phyloP scores from a whole-genome alignment of 2,329 filamentous ascomycete species.

The Penicillium sp. region DNA sequence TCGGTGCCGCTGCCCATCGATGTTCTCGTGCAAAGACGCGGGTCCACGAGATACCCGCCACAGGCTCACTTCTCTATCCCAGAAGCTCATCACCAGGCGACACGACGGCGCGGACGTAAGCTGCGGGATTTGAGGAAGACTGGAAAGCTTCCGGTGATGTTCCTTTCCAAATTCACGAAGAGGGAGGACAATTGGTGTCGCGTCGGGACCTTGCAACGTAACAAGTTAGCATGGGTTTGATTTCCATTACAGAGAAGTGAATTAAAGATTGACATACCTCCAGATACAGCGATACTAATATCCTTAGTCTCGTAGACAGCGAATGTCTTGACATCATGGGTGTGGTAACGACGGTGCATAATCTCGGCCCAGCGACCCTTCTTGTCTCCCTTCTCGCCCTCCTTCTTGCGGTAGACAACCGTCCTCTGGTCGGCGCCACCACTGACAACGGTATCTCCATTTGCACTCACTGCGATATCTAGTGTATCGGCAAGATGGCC shows the following conservation, averaged over 20 bases:
- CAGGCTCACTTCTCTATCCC: slow-evolving; percentile 81
- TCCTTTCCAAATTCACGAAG: slow-evolving; percentile 75
- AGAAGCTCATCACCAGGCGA: slow-evolving; percentile 84
- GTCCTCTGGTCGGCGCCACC: slow-evolving; percentile 90
- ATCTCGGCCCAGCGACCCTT: slow-evolving; percentile 75
- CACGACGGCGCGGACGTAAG: slow-evolving; percentile 70
- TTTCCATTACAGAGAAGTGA: too few relatives aligned
- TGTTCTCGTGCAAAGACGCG: slow-evolving; percentile 49
- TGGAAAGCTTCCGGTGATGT: slow-evolving; percentile 77
- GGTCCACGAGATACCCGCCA: slow-evolving; percentile 61
- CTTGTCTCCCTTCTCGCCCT: slow-evolving; percentile 51
- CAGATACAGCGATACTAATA: slow-evolving; percentile 85
- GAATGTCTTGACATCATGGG: slow-evolving; percentile 93
- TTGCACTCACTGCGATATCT: slow-evolving; percentile 76
- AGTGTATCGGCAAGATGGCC: slow-evolving; percentile 88
- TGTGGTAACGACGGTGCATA: slow-evolving; percentile 82
- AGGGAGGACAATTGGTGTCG: slow-evolving; percentile 77
- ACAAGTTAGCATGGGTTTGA: slow-evolving; percentile 31
- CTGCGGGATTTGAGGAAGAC: slow-evolving; percentile 74
- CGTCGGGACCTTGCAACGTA: slow-evolving; percentile 68
- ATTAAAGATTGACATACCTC: slow-evolving; percentile 60
- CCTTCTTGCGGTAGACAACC: slow-evolving; percentile 70
- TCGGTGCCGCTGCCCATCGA: slow-evolving; percentile 38
- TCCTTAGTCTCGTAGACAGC: slow-evolving; percentile 80
- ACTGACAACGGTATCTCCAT: slow-evolving; percentile 80